Conservation (phyloP, 2,329 filamentous ascomycete species). For the Nothophaeocryptopus gaeumannii region DNA sequence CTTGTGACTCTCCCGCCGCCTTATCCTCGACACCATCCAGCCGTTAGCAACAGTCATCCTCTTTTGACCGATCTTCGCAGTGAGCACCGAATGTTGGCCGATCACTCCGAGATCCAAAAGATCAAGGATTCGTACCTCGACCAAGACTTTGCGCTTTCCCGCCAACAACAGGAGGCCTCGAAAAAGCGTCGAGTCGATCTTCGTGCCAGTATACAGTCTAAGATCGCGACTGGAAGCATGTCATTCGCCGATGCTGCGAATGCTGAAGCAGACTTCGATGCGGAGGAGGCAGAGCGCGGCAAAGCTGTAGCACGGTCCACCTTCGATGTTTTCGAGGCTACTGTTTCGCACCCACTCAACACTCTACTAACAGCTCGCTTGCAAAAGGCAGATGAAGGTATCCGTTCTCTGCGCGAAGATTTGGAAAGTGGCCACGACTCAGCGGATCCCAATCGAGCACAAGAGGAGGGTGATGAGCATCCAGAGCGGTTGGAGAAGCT, state of each 20-base stretch:
- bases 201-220: constrained; percentile 64
- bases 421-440: constrained; percentile 70
- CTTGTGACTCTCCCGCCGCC: constrained; percentile 90
- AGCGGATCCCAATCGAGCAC: constrained; percentile 73
- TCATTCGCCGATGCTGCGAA: constrained; percentile 74
- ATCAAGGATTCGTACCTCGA: constrained; percentile 35
- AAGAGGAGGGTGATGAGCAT: constrained; percentile 92
- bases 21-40: constrained; percentile 90
- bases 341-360: constrained; percentile 80
- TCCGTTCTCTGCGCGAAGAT: constrained; percentile 69
- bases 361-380: constrained; percentile 75
- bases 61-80: constrained; percentile 76
- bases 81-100: constrained; percentile 69
- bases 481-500: constrained; percentile 92
- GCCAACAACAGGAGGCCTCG: constrained; percentile 41
- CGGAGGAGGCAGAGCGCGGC: constrained; percentile 65
- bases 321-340: constrained; percentile 79
- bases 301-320: constrained; percentile 74
- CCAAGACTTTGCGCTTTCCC: constrained; percentile 38
- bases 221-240: constrained; percentile 74
- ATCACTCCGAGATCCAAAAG: constrained; percentile 67
- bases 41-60: constrained; percentile 93
- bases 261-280: constrained; percentile 72
- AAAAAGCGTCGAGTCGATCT: constrained; percentile 32
- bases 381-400: constrained; percentile 68